Evolutionary conservation across 352 stramenopile species (phyloP).

Genomic region (Phytopythium delawarense): DNA sequence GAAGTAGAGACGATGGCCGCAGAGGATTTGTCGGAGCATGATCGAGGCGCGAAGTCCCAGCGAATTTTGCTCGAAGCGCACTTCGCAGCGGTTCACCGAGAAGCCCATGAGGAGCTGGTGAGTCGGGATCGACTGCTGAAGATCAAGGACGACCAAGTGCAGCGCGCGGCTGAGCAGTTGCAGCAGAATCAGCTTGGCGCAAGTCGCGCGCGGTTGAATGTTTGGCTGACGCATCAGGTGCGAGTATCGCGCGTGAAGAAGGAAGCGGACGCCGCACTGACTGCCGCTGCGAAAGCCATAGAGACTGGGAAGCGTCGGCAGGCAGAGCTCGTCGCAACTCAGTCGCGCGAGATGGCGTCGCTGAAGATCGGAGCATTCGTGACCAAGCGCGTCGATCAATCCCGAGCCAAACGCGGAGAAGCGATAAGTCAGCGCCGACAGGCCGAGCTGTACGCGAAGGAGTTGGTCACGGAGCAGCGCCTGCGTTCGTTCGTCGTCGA

Average conservation of each 20-base stretch:
- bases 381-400: slow-evolving; percentile 15
- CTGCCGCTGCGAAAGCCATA: slow-evolving; percentile 13
- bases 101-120: slow-evolving; percentile 12
- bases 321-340: slow-evolving; percentile 11
- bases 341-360: slow-evolving; percentile 16
- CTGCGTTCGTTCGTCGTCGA: slow-evolving; percentile 27
- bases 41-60: slow-evolving; percentile 9
- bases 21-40: slow-evolving; percentile 29
- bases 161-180: slow-evolving; percentile 9
- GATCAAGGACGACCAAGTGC: slow-evolving; percentile 21
- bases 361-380: slow-evolving; percentile 27
- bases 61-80: slow-evolving; percentile 12
- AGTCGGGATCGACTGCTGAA: slow-evolving; percentile 15
- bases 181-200: slow-evolving; percentile 16
- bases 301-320: slow-evolving; percentile 20
- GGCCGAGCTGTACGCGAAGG: slow-evolving; percentile 12
- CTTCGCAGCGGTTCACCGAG: slow-evolving; percentile 20
- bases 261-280: slow-evolving; percentile 12
- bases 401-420: slow-evolving; percentile 12
- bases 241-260: slow-evolving; percentile 24
- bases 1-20: slow-evolving; percentile 35
- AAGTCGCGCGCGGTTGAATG: slow-evolving; percentile 23
- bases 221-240: slow-evolving; percentile 32
- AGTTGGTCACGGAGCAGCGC: slow-evolving; percentile 18
- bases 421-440: slow-evolving; percentile 14